Conservation (phyloP, 2,329 filamentous ascomycete species). For the Apiospora pterosperma region DNA sequence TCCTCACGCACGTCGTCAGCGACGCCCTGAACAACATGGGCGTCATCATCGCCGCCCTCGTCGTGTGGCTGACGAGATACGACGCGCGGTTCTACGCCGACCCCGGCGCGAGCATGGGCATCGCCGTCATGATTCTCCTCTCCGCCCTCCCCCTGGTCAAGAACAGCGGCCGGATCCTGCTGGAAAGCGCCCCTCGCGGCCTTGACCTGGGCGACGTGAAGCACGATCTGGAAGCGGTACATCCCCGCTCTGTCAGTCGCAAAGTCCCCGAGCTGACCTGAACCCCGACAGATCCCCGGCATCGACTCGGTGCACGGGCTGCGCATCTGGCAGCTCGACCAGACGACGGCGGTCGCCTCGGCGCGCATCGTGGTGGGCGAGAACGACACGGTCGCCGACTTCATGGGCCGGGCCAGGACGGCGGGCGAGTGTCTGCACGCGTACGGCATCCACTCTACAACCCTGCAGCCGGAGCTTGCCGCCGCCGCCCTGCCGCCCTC, state of each 20-base stretch:
- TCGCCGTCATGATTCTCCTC: conserved; percentile 68
- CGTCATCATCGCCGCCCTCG: conserved; percentile 65
- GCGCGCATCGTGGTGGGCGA: conserved; percentile 65
- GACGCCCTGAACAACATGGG: conserved; percentile 76
- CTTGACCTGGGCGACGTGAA: conserved; percentile 61
- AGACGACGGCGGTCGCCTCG: conserved; percentile 66
- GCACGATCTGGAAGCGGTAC: conserved; percentile 64
- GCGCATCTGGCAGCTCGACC: conserved; percentile 71
- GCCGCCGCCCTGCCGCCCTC: conserved; percentile 8
- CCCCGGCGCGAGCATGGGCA: conserved; percentile 64
- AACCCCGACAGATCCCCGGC: conserved; percentile 53
- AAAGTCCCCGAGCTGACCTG: conserved; percentile 11
- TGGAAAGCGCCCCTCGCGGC: conserved; percentile 62
- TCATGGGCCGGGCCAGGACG: conserved; percentile 57
- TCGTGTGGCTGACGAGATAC: conserved; percentile 64
- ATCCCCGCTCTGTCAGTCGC: neutral
- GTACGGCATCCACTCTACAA: conserved; percentile 70
- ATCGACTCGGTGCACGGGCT: conserved; percentile 67
- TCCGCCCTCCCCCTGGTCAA: conserved; percentile 62
- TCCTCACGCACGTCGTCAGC: conserved; percentile 66
- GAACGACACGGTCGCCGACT: conserved; percentile 52
- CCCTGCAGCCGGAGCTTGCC: conserved; percentile 62
- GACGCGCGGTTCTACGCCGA: conserved; percentile 66
- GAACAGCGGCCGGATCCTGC: conserved; percentile 60
- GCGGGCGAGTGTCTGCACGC: conserved; percentile 68